Evolutionary conservation across 2,329 filamentous ascomycete species (phyloP).

Genomic region (Stagonosporopsis rhizophila): DNA sequence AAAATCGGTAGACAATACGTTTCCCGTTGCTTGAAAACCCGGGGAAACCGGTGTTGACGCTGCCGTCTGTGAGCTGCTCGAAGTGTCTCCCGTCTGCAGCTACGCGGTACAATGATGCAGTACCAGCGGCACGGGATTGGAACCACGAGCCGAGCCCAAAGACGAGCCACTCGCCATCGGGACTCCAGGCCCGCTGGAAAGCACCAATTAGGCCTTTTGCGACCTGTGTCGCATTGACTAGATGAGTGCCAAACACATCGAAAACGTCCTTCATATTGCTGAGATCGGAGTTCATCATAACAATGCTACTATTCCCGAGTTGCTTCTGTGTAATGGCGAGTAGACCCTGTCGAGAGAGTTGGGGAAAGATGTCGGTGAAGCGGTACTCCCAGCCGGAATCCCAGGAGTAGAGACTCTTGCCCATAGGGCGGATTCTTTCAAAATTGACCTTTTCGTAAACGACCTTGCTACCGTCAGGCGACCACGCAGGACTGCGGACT

Average conservation of each 20-base stretch:
- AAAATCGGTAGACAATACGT: constrained; percentile 42
- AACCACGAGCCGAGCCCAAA: constrained; percentile 54
- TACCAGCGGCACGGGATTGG: constrained; percentile 18
- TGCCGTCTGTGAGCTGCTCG: constrained; percentile 46
- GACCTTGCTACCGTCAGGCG: too few relatives aligned
- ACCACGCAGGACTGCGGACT: too few relatives aligned
- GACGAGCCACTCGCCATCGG: constrained; percentile 26
- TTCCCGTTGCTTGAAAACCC: constrained; percentile 49
- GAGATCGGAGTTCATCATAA: constrained; percentile 42
- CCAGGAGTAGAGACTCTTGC: constrained; percentile 51
- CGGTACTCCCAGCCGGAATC: constrained; percentile 53
- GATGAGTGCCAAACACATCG: constrained; percentile 22
- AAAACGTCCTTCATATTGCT: constrained; percentile 38
- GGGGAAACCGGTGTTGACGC: constrained; percentile 52
- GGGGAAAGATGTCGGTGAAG: constrained; percentile 53
- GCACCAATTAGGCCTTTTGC: too few relatives aligned
- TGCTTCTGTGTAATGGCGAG: constrained; percentile 52
- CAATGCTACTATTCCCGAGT: constrained; percentile 50
- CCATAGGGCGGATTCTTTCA: constrained; percentile 37
- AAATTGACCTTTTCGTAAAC: constrained; percentile 28
- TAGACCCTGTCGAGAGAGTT: constrained; percentile 33
- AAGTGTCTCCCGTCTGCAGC: background rate
- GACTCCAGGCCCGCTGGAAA: too few relatives aligned
- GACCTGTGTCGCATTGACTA: constrained; percentile 21
- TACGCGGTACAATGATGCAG: too few relatives aligned